phyloP scores from a whole-genome alignment of 768 basidiomycete species.

The Suillus brevipes region DNA sequence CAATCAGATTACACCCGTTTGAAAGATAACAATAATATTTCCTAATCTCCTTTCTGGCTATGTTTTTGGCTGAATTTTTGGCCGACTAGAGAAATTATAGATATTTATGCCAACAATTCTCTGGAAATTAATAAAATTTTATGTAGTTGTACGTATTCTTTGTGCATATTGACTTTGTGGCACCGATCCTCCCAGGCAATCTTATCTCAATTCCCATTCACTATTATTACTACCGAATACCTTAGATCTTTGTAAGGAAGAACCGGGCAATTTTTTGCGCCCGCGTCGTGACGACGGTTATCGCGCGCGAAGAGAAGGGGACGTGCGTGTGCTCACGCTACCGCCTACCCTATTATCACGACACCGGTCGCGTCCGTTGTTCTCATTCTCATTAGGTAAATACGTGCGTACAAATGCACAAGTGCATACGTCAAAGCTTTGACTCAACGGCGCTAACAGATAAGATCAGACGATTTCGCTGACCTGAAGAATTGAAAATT shows the following conservation, averaged over 20 bases:
- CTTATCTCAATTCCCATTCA: constrained; percentile 7
- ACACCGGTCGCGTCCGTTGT: not conserved
- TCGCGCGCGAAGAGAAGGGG: not conserved
- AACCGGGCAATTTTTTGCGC: not conserved
- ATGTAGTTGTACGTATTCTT: constrained; percentile 23
- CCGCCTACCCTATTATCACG: not conserved
- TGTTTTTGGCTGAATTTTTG: not conserved
- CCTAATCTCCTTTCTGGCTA: not conserved
- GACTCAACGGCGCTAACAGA: not conserved
- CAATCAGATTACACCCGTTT: constrained; percentile 38
- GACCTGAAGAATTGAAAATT: constrained; percentile 1
- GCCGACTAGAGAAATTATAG: not conserved
- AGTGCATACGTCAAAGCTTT: not conserved
- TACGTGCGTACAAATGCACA: not conserved
- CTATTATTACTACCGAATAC: constrained; percentile 8
- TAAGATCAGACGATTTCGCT: constrained; percentile 4
- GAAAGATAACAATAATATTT: constrained; percentile 19
- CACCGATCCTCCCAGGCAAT: constrained; percentile 24
- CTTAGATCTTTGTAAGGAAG: not conserved
- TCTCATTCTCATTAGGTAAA: not conserved
- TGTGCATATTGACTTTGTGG: constrained; percentile 27
- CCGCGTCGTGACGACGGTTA: not conserved
- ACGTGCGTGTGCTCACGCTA: not conserved
- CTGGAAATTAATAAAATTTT: constrained; percentile 28
- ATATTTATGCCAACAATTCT: not conserved